Evolutionary conservation across 352 stramenopile genomes (phyloP).

Genomic region (Pythium plurisporium): DNA sequence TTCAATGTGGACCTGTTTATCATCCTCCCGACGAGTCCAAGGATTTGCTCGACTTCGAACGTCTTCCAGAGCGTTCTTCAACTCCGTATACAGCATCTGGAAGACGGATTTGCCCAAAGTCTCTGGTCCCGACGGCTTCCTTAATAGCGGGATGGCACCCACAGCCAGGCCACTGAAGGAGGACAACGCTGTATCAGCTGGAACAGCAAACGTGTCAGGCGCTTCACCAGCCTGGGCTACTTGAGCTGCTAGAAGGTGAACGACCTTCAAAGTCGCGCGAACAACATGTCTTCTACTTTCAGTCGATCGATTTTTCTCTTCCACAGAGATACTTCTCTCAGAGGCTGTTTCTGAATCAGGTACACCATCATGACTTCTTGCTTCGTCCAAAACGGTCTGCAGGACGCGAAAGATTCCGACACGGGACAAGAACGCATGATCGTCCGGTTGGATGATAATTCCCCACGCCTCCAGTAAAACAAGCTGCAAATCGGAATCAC

Average conservation of each 20-base stretch:
- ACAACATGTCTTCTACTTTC: slow-evolving; percentile 77
- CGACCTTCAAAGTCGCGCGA: slow-evolving; percentile 81
- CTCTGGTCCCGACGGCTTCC: slow-evolving; percentile 82
- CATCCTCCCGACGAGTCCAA: not conserved
- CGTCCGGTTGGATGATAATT: slow-evolving; percentile 83
- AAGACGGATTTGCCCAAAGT: slow-evolving; percentile 89
- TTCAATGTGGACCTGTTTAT: slow-evolving; percentile 6
- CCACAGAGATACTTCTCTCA: slow-evolving; percentile 15
- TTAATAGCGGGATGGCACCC: slow-evolving; percentile 67
- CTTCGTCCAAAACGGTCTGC: slow-evolving; percentile 87
- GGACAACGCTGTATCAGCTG: slow-evolving; percentile 39
- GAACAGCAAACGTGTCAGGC: slow-evolving; percentile 48
- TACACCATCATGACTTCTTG: slow-evolving; percentile 27
- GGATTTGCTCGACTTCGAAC: slow-evolving; percentile 31
- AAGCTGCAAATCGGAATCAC: slow-evolving; percentile 76
- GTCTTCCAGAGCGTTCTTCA: slow-evolving; percentile 83
- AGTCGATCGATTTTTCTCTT: slow-evolving; percentile 38
- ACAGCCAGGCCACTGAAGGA: slow-evolving; percentile 41
- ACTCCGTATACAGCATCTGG: slow-evolving; percentile 88
- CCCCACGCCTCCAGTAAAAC: slow-evolving; percentile 82
- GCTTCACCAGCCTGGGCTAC: slow-evolving; percentile 75
- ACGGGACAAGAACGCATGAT: slow-evolving; percentile 87
- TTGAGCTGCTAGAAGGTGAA: slow-evolving; percentile 85
- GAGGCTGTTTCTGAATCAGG: not conserved
- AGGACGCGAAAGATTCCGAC: slow-evolving; percentile 87